Conservation (phyloP, 2,329 filamentous ascomycete species). For the Fusarium ambrosium region DNA sequence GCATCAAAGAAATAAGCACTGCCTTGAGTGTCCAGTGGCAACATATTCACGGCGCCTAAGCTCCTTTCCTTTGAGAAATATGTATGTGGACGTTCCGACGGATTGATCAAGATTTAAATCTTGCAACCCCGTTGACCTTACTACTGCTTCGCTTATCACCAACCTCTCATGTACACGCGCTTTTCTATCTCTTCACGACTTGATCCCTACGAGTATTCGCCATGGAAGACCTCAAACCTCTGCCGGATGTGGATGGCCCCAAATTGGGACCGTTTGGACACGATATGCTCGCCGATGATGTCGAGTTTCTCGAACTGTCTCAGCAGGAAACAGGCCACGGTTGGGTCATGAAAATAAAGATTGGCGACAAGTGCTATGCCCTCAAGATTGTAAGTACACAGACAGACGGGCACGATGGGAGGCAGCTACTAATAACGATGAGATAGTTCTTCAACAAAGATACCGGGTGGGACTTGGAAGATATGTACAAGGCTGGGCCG, state of each 20-base stretch:
- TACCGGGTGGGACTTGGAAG: background rate
- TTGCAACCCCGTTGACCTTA: background rate
- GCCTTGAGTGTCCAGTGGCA: background rate
- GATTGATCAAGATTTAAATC: background rate
- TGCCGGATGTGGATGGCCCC: background rate
- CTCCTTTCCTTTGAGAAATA: background rate
- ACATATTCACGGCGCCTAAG: background rate
- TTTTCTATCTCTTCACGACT: background rate
- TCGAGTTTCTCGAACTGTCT: background rate
- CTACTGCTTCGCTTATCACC: background rate
- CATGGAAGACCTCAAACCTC: background rate
- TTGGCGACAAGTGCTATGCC: background rate
- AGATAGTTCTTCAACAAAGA: background rate
- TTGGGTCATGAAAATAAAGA: background rate
- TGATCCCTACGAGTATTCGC: background rate
- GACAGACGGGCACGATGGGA: background rate
- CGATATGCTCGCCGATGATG: background rate
- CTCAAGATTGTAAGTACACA: background rate
- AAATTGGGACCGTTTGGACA: background rate
- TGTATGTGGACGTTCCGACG: background rate
- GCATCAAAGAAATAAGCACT: background rate
- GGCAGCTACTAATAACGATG: background rate
- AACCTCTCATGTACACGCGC: background rate
- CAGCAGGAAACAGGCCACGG: background rate
- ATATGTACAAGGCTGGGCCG: background rate